Conservation (phyloP, 257 asterid genomes). For the Cordia subcordata region DNA sequence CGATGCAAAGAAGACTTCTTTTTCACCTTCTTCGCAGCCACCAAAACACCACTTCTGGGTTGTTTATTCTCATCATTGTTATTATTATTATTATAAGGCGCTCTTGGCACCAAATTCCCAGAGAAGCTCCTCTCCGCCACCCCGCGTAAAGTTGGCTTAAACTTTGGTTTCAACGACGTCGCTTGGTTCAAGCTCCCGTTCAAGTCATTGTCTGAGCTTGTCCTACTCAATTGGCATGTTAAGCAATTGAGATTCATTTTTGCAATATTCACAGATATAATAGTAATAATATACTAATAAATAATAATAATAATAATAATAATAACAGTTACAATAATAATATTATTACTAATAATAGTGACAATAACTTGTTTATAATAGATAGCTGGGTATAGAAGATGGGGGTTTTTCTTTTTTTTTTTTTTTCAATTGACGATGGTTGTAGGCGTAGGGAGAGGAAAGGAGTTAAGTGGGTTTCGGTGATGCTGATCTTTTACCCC, state of each 20-base stretch:
- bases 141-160: background rate
- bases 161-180: constrained; percentile 5
- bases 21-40: background rate
- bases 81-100: background rate
- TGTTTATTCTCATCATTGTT: too few species aligned
- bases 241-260: constrained; percentile 23
- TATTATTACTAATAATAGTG: too few species aligned
- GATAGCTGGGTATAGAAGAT: background rate
- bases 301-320: background rate
- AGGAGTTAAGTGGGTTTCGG: background rate
- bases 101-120: constrained; percentile 19
- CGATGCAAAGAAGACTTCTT: constrained; percentile 6
- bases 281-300: background rate
- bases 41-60: constrained; percentile 1
- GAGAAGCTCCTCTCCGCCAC: constrained; percentile 28
- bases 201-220: constrained; percentile 14
- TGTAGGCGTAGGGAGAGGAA: background rate
- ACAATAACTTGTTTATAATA: too few species aligned
- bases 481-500: background rate
- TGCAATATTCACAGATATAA: too few species aligned
- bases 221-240: constrained; percentile 12
- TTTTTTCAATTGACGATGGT: background rate
- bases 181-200: background rate
- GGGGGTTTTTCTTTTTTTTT: background rate
- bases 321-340: too few species aligned